These are phyloP conservation scores for Claviceps spartinae DNA, from an alignment of 2,329 filamentous ascomycete species.

Conservation along the genomic window DNA sequence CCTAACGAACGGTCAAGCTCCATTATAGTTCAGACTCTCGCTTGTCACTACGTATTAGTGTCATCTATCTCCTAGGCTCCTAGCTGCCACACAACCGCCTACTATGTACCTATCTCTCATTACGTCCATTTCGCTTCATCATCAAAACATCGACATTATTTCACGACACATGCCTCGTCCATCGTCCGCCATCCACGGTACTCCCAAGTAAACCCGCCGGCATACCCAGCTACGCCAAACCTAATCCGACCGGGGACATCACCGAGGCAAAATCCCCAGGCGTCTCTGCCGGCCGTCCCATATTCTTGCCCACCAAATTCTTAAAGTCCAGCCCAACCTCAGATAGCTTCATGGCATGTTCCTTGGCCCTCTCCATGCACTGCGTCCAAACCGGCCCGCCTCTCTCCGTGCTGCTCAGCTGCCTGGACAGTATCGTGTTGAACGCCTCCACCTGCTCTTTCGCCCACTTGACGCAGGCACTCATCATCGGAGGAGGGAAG, in stretches of 20 bases:
- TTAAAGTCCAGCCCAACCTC: constrained; percentile 86
- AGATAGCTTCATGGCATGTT: constrained; percentile 65
- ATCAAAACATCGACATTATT: too few species aligned
- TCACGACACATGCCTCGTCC: too few species aligned
- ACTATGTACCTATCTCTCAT: too few species aligned
- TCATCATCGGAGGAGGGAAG: constrained; percentile 79
- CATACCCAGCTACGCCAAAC: constrained; percentile 11
- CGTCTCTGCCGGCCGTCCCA: constrained; percentile 14
- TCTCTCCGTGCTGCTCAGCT: constrained; percentile 73
- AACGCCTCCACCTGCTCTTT: constrained; percentile 89
- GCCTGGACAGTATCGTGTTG: constrained; percentile 67
- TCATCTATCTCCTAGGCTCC: too few species aligned
- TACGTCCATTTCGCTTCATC: too few species aligned
- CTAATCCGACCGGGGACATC: constrained; percentile 15
- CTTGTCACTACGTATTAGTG: too few species aligned
- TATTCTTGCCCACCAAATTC: constrained; percentile 57
- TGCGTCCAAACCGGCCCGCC: constrained; percentile 65
- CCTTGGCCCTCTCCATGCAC: constrained; percentile 69
- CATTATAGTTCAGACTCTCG: too few species aligned
- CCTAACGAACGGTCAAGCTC: too few species aligned
- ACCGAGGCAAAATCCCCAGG: constrained; percentile 7
- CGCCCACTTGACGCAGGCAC: constrained; percentile 95
- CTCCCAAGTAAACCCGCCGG: background rate
- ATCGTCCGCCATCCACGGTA: too few species aligned
- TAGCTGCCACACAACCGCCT: too few species aligned